These are phyloP conservation scores for Skeletonema tropicum DNA, from an alignment of 108 stramenopile genomes.

Conservation along the genomic window DNA sequence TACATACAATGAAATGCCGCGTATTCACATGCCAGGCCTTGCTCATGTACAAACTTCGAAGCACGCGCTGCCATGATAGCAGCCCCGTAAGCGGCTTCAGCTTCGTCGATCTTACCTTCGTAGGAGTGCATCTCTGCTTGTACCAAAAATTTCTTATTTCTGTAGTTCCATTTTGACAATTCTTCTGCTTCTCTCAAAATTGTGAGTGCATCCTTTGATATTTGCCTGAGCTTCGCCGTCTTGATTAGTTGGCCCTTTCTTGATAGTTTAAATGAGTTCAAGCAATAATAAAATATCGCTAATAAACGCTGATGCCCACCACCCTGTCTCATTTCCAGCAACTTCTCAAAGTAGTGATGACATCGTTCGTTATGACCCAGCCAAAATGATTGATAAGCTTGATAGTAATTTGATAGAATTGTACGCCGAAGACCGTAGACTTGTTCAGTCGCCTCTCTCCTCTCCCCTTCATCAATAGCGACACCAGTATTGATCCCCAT, in stretches of 20 bases:
- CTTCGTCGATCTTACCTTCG: background rate
- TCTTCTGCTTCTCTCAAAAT: background rate
- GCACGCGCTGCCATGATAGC: constrained; percentile 6
- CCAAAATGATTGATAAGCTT: constrained; percentile 20
- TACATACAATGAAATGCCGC: constrained; percentile 7
- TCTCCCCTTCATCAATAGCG: background rate
- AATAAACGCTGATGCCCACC: background rate
- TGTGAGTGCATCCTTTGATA: constrained; percentile 6
- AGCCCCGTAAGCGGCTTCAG: background rate
- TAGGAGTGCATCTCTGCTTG: constrained; percentile 15
- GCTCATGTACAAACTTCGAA: constrained; percentile 1
- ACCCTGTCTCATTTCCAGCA: background rate
- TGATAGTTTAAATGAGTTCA: constrained; percentile 3
- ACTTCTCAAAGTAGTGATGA: constrained; percentile 8
- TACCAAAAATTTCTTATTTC: constrained; percentile 24
- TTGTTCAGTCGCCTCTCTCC: background rate
- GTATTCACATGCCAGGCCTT: constrained; percentile 10
- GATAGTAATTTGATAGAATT: background rate
- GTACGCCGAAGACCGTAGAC: background rate
- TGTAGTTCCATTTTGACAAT: constrained; percentile 29
- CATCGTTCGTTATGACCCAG: constrained; percentile 22
- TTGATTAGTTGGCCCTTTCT: constrained; percentile 1
- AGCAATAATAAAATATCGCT: background rate
- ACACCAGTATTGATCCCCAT: constrained; percentile 1
- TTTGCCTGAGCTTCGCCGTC: background rate